Evolutionary conservation across 108 stramenopile species (phyloP), one percentile per base, ranked within the genome.

Genomic region (Skeletonema menzelii): DNA sequence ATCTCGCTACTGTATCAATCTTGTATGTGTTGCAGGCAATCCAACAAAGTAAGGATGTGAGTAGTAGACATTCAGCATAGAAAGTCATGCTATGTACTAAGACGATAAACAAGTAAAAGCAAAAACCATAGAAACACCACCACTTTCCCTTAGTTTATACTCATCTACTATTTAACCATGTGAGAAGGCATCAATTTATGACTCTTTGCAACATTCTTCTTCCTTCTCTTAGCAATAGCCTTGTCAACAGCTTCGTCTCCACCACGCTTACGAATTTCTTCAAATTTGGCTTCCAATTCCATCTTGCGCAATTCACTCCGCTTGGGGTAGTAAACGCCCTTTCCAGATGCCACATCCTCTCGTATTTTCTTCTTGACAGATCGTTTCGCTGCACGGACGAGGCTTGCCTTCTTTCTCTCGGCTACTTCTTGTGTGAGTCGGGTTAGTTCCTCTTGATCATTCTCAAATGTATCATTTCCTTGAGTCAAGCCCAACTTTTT

Each of bases 211-310:
- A 89, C 87, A 59, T 90, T 87, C 83, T 92, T 96, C 83, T 92
- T 89, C 28, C 95, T 77, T 14, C 85, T 59, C 69, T 90, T 93
- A 12, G 80, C 89, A 67, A 96, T 56, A 8, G 83, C 89, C 80
- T 90, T 91, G 24, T 93, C 87, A 38, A 96, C 88, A 3, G 91
- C 95, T 49, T 78, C 81, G 40, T 93, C 79, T 19, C 92, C 92
- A 10, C 88, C 88, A 13, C 83, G 82, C 66, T 92, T 93, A 2
- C 82, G 84, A 59, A 96, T 62, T 60, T 88, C 92, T 47, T 93
- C 92, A 67, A 91, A 89, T 77, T 89, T 92, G 49, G 92, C 95
- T 67, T 96, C 92, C 56, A 89, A 53, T 66, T 91, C 87, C 86
- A 91, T 71, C 59, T 63, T 65, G 64, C 78, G 74, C 76, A 85